Base-by-base conservation (phyloP, 176 grass and related monocot species). In the Carex scoparia region DNA sequence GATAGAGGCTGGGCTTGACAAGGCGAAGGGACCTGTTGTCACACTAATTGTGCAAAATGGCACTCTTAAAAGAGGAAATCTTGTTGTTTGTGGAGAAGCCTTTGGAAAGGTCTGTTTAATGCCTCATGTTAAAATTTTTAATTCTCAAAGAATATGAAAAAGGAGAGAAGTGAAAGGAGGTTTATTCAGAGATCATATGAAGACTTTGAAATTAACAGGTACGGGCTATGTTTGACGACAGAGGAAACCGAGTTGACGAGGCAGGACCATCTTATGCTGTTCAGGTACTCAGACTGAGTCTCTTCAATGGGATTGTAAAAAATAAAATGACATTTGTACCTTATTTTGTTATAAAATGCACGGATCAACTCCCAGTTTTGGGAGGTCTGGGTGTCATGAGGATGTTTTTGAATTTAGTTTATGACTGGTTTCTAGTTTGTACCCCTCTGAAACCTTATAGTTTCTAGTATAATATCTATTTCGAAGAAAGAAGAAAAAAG, bases 181-280 rank as follows among this genome's bases (percentile, higher is more conserved):
- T 79, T 79, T 28, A 35, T 55, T 67, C 37, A 86, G 42, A 57
- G 49, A 92, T 42, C 70, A 86, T 91, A 83, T 85, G 19, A 85
- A 67, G 31, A 33, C 18, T 59, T 84, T 88, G 62, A 32, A 61
- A 69, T 37, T 31, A 80, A 74, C 88, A 98, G 95, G 92, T 98
- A 32, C 92, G 95, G 44, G 95, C 95, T 86, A 93, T 98, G 95
- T 98, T 94, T 87, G 95, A 95, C 84, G 95, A 98, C 61, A 67
- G 85, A 85, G 95, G 93, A 85, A 85, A 16, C 6, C 92, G 83
- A 81, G 93, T 95, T 54, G 95, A 95, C 55, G 84, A 95, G 88
- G 93, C 91, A 68, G 89, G 91, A 74, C 95, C 95, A 86, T 98
- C 95, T 53, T 93, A 88, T 0, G 93, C 95, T 1, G 91, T 98